A percentile compares a stretch with the other conserved stretches of the same genome.
These are phyloP conservation scores for Gossypium bickii DNA, from an alignment of 345 rosid genomes.

Conservation along the genomic window DNA sequence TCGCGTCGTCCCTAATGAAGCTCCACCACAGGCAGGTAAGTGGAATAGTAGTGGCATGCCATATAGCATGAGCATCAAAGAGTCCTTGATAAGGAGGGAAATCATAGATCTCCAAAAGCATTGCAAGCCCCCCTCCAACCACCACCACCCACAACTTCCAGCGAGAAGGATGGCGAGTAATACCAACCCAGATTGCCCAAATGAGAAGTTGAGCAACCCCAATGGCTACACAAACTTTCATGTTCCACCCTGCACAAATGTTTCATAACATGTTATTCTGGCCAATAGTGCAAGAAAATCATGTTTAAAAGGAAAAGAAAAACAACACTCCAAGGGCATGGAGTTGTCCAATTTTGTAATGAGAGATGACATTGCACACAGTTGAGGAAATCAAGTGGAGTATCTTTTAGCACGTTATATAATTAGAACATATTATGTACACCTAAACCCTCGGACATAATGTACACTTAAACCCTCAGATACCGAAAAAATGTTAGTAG, in stretches of 20 bases:
- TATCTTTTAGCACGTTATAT: neutral
- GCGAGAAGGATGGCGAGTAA: conserved; percentile 53
- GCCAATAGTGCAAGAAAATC: neutral
- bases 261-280: neutral
- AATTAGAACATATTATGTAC: neutral
- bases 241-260: conserved; percentile 2
- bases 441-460: neutral
- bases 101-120: conserved; percentile 72
- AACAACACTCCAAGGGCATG: too few relatives aligned
- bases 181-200: conserved; percentile 68
- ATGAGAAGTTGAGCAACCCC: conserved; percentile 37
- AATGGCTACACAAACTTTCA: neutral
- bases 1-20: conserved; percentile 64
- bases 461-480: neutral
- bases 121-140: conserved; percentile 51
- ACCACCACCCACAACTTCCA: conserved; percentile 67
- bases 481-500: neutral
- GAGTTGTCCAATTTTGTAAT: too few relatives aligned
- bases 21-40: conserved; percentile 73
- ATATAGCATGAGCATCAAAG: conserved; percentile 66
- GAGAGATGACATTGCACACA: too few relatives aligned
- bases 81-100: conserved; percentile 65
- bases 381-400: neutral
- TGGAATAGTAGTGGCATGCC: conserved; percentile 66
- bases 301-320: too few relatives aligned